A percentile compares a stretch with the other conserved stretches of the same genome.
Conservation (phyloP, 176 grass and related monocot species). For the bread wheat (Triticum aestivum) region IWGSC_CS_RefSeq_v2.1 NC_057798.1:223957579-223958078, state of each 20-base stretch:
- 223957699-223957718: background rate
- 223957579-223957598: conserved; percentile 49
- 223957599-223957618: conserved; percentile 47
- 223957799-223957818: conserved; percentile 54
- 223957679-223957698: conserved; percentile 38
- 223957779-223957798: conserved; percentile 17
- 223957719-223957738: conserved; percentile 48
- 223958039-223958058: no score
- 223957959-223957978: no score
- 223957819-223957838: conserved; percentile 42
- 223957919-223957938: conserved; percentile 51
- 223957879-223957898: conserved; percentile 48
- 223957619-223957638: conserved; percentile 52
- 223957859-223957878: conserved; percentile 41
- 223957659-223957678: conserved; percentile 54
- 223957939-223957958: conserved; percentile 35
- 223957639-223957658: conserved; percentile 48
- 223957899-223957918: conserved; percentile 48
- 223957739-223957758: conserved; percentile 48
- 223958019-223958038: no score
- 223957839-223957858: background rate
- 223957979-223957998: no score
- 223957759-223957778: conserved; percentile 37
- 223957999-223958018: no score
- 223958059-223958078: no score